Evolutionary conservation across 352 stramenopile genomes (phyloP).

Genomic region (Elongisporangium prolatum): DNA sequence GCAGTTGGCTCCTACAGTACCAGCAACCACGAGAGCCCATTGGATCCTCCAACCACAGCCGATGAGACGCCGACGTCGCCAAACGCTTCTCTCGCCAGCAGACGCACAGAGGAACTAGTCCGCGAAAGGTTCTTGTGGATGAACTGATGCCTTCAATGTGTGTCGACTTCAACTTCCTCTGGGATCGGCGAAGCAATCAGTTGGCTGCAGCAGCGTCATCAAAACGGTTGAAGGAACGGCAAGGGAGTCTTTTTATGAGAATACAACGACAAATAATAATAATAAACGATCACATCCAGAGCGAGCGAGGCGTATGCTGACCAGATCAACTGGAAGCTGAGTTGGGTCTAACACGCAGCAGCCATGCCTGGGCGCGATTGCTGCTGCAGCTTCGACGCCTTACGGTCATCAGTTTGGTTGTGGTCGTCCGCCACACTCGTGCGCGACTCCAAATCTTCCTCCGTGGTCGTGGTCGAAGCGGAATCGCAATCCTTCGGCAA

Average conservation of each 20-base stretch:
- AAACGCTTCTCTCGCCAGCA: background rate
- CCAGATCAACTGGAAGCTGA: background rate
- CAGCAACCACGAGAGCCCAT: background rate
- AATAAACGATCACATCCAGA: background rate
- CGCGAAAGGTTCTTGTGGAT: background rate
- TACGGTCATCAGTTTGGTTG: background rate
- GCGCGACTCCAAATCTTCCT: slow-evolving; percentile 27
- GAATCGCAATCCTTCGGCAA: slow-evolving; percentile 23
- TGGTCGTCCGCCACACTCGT: slow-evolving; percentile 14
- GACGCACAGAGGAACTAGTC: background rate
- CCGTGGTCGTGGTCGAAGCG: slow-evolving; percentile 31
- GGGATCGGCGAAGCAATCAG: background rate
- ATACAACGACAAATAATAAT: background rate
- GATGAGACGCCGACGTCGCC: background rate
- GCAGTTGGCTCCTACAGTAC: background rate
- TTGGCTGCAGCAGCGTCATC: background rate
- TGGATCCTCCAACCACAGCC: background rate
- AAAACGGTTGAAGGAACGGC: background rate
- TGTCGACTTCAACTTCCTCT: background rate
- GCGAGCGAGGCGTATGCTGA: background rate
- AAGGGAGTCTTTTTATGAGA: background rate
- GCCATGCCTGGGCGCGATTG: background rate
- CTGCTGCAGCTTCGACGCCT: background rate
- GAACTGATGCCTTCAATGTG: background rate
- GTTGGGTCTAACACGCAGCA: background rate